These are phyloP conservation scores for Acacia acuminata DNA, from an alignment of 306 rosid species.

Conservation along the genomic window DNA sequence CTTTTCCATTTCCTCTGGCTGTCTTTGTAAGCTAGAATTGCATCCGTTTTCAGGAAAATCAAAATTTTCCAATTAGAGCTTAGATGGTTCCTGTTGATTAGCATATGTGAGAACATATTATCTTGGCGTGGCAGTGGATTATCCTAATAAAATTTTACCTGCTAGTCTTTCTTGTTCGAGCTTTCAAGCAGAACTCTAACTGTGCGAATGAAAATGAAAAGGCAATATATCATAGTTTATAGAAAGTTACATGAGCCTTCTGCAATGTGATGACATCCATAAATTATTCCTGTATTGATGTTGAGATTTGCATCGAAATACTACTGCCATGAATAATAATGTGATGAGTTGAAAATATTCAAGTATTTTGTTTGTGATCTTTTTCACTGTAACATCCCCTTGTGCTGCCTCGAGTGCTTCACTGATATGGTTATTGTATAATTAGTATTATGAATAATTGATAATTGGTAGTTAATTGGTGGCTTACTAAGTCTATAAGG, in stretches of 20 bases:
- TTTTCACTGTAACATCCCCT: constrained; percentile 57
- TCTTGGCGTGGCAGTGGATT: background rate
- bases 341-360: background rate
- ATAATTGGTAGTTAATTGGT: too few relatives aligned
- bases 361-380: background rate
- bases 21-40: background rate
- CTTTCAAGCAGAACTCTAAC: background rate
- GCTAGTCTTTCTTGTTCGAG: background rate
- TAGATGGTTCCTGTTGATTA: background rate
- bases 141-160: background rate
- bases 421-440: too few relatives aligned
- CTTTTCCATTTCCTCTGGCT: background rate
- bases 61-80: background rate
- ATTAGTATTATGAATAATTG: too few relatives aligned
- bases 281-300: background rate
- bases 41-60: background rate
- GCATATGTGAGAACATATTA: background rate
- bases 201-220: background rate
- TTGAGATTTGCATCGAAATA: background rate
- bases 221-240: background rate
- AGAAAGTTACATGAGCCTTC: too few relatives aligned
- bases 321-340: background rate
- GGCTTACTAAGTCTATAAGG: too few relatives aligned
- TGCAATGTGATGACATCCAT: background rate
- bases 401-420: constrained; percentile 80